phyloP scores from a whole-genome alignment of 768 basidiomycete genomes.

The Leccinum arenicola region DNA sequence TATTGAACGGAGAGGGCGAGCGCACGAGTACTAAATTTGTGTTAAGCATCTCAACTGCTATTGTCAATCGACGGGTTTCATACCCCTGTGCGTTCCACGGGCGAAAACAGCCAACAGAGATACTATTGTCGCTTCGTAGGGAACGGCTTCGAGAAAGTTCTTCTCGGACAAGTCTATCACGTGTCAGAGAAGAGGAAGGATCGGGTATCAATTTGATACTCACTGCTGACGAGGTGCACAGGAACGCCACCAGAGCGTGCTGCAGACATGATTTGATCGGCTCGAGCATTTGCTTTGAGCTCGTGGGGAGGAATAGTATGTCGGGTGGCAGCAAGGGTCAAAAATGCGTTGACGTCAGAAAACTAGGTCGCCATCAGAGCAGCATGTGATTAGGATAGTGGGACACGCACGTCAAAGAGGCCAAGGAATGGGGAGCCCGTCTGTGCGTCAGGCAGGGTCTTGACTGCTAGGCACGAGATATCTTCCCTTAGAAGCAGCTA shows the following conservation, averaged over 20 bases:
- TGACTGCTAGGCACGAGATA: constrained; percentile 64
- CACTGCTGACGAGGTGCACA: constrained; percentile 76
- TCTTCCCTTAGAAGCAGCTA: constrained; percentile 64
- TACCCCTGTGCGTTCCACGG: constrained; percentile 71
- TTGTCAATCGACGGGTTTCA: constrained; percentile 10
- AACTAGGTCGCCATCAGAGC: constrained; percentile 46
- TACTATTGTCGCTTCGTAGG: constrained; percentile 60
- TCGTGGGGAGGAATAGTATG: constrained; percentile 67
- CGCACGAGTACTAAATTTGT: constrained; percentile 50
- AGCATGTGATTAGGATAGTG: not conserved
- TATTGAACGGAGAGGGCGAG: constrained; percentile 40
- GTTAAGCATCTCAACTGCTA: constrained; percentile 2
- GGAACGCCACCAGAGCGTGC: constrained; percentile 74
- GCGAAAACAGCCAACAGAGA: constrained; percentile 65
- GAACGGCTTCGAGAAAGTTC: constrained; percentile 66
- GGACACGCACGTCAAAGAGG: constrained; percentile 67
- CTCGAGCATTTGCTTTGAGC: constrained; percentile 53
- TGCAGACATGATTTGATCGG: constrained; percentile 68
- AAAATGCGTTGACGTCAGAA: constrained; percentile 85
- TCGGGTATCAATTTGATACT: constrained; percentile 24
- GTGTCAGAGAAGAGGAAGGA: constrained; percentile 2
- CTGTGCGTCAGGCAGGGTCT: constrained; percentile 26
- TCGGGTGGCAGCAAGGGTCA: constrained; percentile 77
- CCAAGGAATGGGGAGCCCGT: constrained; percentile 42
- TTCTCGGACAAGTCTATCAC: constrained; percentile 76